Evolutionary conservation across 106 monocot genomes (phyloP).

Genomic region (Vanilla planifolia): DNA sequence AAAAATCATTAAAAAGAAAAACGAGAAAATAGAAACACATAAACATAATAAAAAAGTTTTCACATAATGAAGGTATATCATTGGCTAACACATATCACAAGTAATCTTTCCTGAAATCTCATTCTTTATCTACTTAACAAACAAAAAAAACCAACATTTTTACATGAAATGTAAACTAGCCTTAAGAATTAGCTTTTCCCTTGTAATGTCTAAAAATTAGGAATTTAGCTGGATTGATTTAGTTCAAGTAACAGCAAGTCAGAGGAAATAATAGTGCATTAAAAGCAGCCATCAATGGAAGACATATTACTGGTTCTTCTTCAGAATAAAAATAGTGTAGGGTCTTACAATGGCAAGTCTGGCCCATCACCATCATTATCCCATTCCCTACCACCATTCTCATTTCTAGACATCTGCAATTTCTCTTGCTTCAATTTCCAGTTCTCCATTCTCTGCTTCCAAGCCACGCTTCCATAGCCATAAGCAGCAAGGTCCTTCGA

Average conservation of each 20-base stretch:
- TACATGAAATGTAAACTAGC: neutral
- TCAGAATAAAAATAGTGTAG: conserved; percentile 1
- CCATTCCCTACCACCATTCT: conserved; percentile 59
- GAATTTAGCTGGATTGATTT: neutral
- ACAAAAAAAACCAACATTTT: neutral
- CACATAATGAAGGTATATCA: neutral
- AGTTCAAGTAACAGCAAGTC: neutral
- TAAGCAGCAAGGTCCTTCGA: conserved; percentile 90
- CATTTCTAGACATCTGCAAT: conserved; percentile 45
- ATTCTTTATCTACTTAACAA: no score
- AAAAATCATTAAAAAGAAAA: no score
- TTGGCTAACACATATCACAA: neutral
- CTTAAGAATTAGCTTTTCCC: no score
- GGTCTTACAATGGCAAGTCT: conserved; percentile 80
- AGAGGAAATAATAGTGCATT: conserved; percentile 1
- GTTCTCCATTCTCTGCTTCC: conserved; percentile 91
- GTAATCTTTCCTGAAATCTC: no score
- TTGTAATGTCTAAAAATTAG: neutral
- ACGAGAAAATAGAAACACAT: neutral
- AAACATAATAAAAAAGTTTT: neutral
- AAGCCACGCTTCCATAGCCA: conserved; percentile 88
- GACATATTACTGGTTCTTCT: no score
- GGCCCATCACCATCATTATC: conserved; percentile 50
- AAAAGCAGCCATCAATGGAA: neutral
- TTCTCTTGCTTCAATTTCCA: conserved; percentile 92